Evolutionary conservation across 805 yeast species (phyloP).

Genomic region (Vanderwaltozyma yarrowii): DNA sequence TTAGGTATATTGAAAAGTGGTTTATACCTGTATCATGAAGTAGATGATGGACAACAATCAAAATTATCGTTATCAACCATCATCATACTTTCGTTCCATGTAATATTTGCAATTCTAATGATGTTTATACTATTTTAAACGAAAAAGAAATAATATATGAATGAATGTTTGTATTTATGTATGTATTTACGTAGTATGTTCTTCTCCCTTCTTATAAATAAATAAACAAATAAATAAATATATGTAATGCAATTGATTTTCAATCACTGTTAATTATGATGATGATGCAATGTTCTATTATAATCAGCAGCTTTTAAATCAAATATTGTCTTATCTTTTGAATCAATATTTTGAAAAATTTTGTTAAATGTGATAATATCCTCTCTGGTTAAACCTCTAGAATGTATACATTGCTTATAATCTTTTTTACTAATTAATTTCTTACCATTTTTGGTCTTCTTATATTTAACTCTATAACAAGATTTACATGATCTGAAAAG

Average conservation of each 20-base stretch:
- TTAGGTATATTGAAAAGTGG: conserved; percentile 6
- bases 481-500: conserved; percentile 47
- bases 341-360: conserved; percentile 4
- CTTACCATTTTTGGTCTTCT: conserved; percentile 7
- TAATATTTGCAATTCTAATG: conserved; percentile 13
- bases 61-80: conserved; percentile 6
- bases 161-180: too few species aligned
- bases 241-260: too few species aligned
- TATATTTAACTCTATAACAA: too few species aligned
- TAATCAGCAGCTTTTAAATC: conserved; percentile 15
- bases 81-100: conserved; percentile 9
- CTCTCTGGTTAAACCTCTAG: conserved; percentile 57
- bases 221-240: too few species aligned
- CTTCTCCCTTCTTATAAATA: too few species aligned
- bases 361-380: conserved; percentile 34
- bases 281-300: conserved; percentile 5
- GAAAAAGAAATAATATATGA: too few species aligned
- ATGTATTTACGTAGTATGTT: too few species aligned
- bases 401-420: conserved; percentile 38
- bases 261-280: too few species aligned
- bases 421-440: conserved; percentile 21
- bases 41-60: not conserved
- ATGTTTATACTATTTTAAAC: conserved; percentile 13
- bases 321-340: conserved; percentile 7
- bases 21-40: conserved; percentile 4